These are phyloP conservation scores for Alternaria sp. DNA, from an alignment of 2,329 filamentous ascomycete species.

Conservation along the genomic window DNA sequence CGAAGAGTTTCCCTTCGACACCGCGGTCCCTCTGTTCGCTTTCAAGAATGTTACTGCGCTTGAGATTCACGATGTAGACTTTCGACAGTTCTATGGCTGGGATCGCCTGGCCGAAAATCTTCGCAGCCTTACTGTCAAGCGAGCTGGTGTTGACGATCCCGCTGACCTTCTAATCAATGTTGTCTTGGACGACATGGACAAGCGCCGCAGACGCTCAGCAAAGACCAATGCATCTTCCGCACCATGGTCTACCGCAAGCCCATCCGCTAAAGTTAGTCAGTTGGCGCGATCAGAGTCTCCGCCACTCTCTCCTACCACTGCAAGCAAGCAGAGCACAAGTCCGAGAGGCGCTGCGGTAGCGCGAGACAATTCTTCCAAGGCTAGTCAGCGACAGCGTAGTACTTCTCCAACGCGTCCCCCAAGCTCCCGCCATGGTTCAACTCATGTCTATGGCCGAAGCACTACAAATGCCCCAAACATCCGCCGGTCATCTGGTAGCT, in stretches of 20 bases:
- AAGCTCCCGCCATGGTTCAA: conserved; percentile 75
- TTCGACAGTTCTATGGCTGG: conserved; percentile 97
- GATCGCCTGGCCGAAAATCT: conserved; percentile 92
- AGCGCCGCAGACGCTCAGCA: conserved; percentile 83
- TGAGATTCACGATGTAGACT: conserved; percentile 95
- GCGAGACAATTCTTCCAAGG: conserved; percentile 64
- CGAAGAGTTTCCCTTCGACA: conserved; percentile 98
- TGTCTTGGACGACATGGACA: conserved; percentile 95
- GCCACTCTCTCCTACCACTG: conserved; percentile 50
- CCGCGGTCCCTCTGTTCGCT: conserved; percentile 91
- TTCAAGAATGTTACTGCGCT: conserved; percentile 97
- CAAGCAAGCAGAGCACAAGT: conserved; percentile 58
- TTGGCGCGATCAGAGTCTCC: conserved; percentile 73
- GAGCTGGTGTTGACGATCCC: conserved; percentile 87
- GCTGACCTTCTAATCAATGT: conserved; percentile 91
- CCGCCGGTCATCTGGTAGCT: conserved; percentile 90
- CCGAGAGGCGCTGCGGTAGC: conserved; percentile 59
- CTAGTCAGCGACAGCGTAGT: conserved; percentile 67
- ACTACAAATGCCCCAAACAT: conserved; percentile 67
- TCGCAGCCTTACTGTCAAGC: conserved; percentile 85
- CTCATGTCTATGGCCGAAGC: conserved; percentile 69
- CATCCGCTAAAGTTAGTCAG: conserved; percentile 70
- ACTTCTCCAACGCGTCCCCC: conserved; percentile 80
- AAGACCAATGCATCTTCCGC: conserved; percentile 83
- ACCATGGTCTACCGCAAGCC: conserved; percentile 71